Base-by-base conservation (phyloP, 2,329 filamentous ascomycete species). In the Cytospora piceae region DNA sequence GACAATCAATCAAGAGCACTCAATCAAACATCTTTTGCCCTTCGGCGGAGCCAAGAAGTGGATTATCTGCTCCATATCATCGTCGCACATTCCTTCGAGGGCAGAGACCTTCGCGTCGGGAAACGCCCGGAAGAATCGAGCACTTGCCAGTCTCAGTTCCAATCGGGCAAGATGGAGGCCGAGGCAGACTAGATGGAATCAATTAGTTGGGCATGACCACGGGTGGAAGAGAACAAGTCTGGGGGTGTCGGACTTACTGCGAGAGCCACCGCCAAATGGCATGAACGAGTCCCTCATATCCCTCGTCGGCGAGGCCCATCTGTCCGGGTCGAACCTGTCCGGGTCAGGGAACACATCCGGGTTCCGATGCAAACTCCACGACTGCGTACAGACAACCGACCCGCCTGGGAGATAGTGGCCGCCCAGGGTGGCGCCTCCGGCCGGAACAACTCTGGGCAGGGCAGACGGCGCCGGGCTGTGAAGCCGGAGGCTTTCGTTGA, bases 151-250 rank as follows among this genome's bases (percentile, higher is more conserved):
- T 4, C 83, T 76, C 27, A 87, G 70, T 68, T 87, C 84, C 73
- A 85, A 82, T 17, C 78, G 76, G 0, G 85, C 85, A 12, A 87
- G 77, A 65, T 87, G 82, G 22, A 85, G 74, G 3, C 85, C 85
- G 17, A 88, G 74, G 67, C 85, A 87, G 4, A 72, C 74, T 76
- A 22, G n/a, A 59, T 14, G 31, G 8, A 82, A 12, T 77, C 79
- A 1, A 83, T 82, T 27, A 12, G 9, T 22, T 31, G 0, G 12
- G 22, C 17, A n/a, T 29, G 4, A n/a, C 53, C 17, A 20, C 12
- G 6, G 22, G 1, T n/a, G 17, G 24, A 46, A 14, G 20, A 15
- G 15, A 22, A 27, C 39, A 31, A 17, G 7, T 55, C 37, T 17
- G 42, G n/a, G 17, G 39, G 29, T 37, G 29, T 37, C 27, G 12